Evolutionary conservation across 129 eudicot species (phyloP).

Genomic region (Escallonia rubra): DNA sequence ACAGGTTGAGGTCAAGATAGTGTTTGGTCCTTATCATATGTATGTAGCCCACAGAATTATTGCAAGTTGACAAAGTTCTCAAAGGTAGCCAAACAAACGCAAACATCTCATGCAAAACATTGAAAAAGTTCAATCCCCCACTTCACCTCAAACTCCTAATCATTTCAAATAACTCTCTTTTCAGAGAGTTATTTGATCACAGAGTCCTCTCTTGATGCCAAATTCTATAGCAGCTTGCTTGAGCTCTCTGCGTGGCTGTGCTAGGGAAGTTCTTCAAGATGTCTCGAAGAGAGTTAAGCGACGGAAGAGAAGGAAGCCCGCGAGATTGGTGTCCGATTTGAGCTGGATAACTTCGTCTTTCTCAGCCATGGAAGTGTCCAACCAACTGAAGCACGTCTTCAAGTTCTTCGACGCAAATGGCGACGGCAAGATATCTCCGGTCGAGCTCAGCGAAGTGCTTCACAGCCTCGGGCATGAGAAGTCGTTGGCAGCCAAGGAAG

Average conservation of each 20-base stretch:
- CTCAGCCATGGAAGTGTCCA: constrained; percentile 41
- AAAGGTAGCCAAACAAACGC: no score
- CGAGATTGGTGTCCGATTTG: constrained; percentile 23
- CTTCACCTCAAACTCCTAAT: not conserved
- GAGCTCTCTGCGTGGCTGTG: not conserved
- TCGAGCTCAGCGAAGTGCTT: constrained; percentile 53
- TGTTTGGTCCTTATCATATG: no score
- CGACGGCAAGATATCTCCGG: constrained; percentile 67
- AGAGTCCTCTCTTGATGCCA: constrained; percentile 5
- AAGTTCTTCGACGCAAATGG: constrained; percentile 69
- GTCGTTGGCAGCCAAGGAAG: constrained; percentile 52
- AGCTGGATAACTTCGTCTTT: constrained; percentile 32
- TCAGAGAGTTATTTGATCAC: not conserved
- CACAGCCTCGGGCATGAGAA: constrained; percentile 54
- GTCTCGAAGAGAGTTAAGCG: not conserved
- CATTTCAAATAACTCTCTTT: not conserved
- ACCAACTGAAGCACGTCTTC: constrained; percentile 66
- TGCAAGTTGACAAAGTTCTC: no score
- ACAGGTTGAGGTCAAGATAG: no score
- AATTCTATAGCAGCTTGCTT: constrained; percentile 22
- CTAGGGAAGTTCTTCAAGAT: constrained; percentile 21
- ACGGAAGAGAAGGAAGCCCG: constrained; percentile 30
- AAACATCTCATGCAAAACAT: constrained; percentile 3
- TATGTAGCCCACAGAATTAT: no score
- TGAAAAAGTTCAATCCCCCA: not conserved